Evolutionary conservation across 129 eudicot genomes (phyloP).

Genomic region (Mikania micrantha): DNA sequence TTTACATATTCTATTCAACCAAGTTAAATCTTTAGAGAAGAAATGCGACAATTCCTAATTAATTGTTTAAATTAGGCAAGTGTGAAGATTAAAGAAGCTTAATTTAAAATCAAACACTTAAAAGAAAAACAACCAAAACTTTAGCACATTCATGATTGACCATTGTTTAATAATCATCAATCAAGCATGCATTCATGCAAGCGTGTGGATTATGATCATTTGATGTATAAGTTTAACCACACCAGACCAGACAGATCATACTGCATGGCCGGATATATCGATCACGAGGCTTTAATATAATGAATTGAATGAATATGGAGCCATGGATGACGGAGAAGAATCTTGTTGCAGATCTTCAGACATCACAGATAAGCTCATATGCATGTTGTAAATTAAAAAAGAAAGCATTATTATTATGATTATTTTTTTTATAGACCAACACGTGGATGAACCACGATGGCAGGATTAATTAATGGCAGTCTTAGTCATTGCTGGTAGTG

Average conservation of each 20-base stretch:
- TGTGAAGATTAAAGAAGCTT: constrained; percentile 1
- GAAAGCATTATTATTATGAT: constrained; percentile 5
- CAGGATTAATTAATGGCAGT: constrained; percentile 12
- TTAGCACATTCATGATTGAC: constrained; percentile 31
- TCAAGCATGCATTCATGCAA: constrained; percentile 13
- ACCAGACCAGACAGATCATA: neutral
- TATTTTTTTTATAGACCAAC: constrained; percentile 25
- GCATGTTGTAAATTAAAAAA: constrained; percentile 11
- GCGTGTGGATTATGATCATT: constrained; percentile 26
- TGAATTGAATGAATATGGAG: neutral
- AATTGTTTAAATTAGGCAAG: constrained; percentile 11
- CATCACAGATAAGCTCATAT: constrained; percentile 30
- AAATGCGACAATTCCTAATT: no score
- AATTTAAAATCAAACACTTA: no score
- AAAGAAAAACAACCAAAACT: constrained; percentile 26
- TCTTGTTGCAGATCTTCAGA: constrained; percentile 26
- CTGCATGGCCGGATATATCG: no score
- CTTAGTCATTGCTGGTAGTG: constrained; percentile 24
- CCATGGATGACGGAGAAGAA: constrained; percentile 3
- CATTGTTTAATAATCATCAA: constrained; percentile 8
- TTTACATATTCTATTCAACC: no score
- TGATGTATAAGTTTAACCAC: constrained; percentile 29
- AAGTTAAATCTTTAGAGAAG: no score
- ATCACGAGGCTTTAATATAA: no score
- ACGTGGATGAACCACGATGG: no score